These are phyloP conservation scores for Lyophyllum atratum DNA, from an alignment of 768 basidiomycete genomes.

Conservation along the genomic window DNA sequence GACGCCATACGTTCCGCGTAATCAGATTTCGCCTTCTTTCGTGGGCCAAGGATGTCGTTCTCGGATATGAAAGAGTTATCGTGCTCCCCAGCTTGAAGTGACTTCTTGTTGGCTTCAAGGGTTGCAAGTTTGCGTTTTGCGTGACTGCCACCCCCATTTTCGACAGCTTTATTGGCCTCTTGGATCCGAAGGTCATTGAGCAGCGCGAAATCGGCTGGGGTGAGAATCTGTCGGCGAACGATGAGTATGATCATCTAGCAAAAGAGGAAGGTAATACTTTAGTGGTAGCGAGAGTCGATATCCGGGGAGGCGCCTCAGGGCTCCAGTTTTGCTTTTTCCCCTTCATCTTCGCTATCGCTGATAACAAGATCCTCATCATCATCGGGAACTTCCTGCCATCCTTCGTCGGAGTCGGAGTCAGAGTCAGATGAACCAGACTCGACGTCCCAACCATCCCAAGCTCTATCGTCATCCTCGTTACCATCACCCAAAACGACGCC, in stretches of 20 bases:
- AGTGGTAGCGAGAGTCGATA: constrained; percentile 76
- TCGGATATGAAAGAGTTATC: constrained; percentile 79
- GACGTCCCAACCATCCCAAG: constrained; percentile 90
- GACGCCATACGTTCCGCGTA: constrained; percentile 94
- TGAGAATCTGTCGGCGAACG: constrained; percentile 72
- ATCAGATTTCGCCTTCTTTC: constrained; percentile 90
- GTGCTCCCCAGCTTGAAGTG: constrained; percentile 42
- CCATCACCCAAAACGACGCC: constrained; percentile 42
- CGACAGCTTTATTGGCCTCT: constrained; percentile 71
- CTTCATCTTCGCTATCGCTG: constrained; percentile 85
- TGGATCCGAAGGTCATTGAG: constrained; percentile 86
- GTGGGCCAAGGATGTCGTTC: constrained; percentile 88
- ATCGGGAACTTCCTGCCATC: constrained; percentile 85
- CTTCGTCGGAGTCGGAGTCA: constrained; percentile 63
- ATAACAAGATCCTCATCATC: constrained; percentile 69
- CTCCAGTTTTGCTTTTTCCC: constrained; percentile 50
- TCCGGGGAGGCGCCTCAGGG: constrained; percentile 34
- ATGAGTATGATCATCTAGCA: not conserved
- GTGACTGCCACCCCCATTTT: constrained; percentile 66
- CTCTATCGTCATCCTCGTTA: constrained; percentile 63
- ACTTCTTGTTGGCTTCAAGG: constrained; percentile 73
- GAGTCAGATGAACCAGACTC: constrained; percentile 67
- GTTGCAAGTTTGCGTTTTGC: constrained; percentile 89
- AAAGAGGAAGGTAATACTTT: constrained; percentile 51
- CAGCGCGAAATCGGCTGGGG: constrained; percentile 93